These are phyloP conservation scores for Candida golubevii DNA, from an alignment of 805 yeast genomes.

Conservation along the genomic window DNA sequence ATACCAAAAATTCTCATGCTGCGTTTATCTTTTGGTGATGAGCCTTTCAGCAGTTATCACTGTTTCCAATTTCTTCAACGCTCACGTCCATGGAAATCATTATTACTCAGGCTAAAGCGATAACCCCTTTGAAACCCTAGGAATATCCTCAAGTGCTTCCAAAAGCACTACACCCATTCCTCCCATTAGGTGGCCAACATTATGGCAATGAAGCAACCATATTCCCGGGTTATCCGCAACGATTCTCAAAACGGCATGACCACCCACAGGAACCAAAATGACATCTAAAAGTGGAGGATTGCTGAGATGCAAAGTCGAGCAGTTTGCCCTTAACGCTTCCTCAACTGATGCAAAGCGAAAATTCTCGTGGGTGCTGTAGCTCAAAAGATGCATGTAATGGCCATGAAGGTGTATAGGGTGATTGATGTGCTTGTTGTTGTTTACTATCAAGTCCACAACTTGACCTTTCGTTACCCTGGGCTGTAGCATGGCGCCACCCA, in stretches of 20 bases:
- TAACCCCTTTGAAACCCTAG: not conserved
- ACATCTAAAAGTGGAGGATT: constrained; percentile 26
- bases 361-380: constrained; percentile 20
- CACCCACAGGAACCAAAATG: constrained; percentile 26
- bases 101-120: too few species aligned
- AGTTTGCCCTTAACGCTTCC: constrained; percentile 21
- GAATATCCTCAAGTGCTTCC: constrained; percentile 15
- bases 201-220: constrained; percentile 34
- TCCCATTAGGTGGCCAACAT: constrained; percentile 29
- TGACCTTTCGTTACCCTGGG: constrained; percentile 24
- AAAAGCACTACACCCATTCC: constrained; percentile 26
- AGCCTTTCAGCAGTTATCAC: too few species aligned
- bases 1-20: too few species aligned
- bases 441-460: constrained; percentile 27
- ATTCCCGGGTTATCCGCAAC: constrained; percentile 30
- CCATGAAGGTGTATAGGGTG: constrained; percentile 37
- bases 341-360: constrained; percentile 23
- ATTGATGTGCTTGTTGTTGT: constrained; percentile 24
- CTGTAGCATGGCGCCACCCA: constrained; percentile 3
- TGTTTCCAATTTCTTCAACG: too few species aligned
- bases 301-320: constrained; percentile 15
- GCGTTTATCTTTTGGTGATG: not conserved
- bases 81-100: too few species aligned
- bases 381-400: constrained; percentile 27
- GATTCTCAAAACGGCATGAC: constrained; percentile 30